These are phyloP conservation scores for Kregervanrija delftensis DNA, from an alignment of 805 yeast genomes.

Conservation along the genomic window DNA sequence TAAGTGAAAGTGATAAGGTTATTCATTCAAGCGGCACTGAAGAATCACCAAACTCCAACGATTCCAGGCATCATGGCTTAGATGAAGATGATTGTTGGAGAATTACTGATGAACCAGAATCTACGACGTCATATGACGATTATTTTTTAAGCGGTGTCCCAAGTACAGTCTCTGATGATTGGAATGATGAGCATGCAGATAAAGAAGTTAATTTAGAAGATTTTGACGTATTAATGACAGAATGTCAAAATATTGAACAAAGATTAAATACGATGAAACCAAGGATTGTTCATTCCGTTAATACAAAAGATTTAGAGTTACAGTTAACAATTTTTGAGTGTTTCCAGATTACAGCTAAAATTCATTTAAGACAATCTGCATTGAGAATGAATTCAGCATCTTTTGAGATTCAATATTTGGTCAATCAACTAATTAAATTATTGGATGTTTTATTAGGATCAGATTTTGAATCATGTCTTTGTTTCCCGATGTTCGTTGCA, in stretches of 20 bases:
- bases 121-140: constrained; percentile 15
- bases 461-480: constrained; percentile 61
- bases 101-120: constrained; percentile 5
- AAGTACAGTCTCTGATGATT: constrained; percentile 7
- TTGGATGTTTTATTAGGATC: constrained; percentile 59
- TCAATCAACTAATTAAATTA: constrained; percentile 46
- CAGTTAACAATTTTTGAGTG: constrained; percentile 68
- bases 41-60: constrained; percentile 4
- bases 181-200: constrained; percentile 13
- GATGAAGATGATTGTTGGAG: constrained; percentile 8
- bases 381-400: constrained; percentile 53
- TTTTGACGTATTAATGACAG: constrained; percentile 28
- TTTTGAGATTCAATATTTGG: constrained; percentile 54
- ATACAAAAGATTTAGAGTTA: constrained; percentile 47
- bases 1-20: background rate
- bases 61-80: background rate
- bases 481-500: constrained; percentile 73
- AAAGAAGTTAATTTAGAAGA: constrained; percentile 27
- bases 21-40: constrained; percentile 3
- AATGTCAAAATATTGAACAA: constrained; percentile 36
- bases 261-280: constrained; percentile 48
- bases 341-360: constrained; percentile 60
- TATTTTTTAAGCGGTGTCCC: constrained; percentile 1
- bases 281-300: constrained; percentile 34
- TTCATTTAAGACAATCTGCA: constrained; percentile 63